Conservation (phyloP, 805 yeast species). For the Spencermartinsiella europaea region DNA sequence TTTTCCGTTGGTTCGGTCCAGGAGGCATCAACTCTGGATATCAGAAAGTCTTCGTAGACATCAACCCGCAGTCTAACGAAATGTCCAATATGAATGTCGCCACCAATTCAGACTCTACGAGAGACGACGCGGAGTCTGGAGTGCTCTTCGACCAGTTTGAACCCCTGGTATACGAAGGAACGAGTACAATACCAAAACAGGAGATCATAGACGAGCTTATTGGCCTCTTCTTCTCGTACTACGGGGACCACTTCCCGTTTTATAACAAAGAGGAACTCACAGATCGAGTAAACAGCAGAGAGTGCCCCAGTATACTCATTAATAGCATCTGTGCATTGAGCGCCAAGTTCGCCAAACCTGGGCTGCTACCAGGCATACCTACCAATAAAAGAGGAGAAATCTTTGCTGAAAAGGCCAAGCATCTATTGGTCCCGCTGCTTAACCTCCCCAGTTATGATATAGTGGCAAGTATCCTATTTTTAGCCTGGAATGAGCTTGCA, state of each 20-base stretch:
- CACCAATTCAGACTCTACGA: background rate
- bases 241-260: conserved; percentile 7
- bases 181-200: background rate
- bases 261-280: background rate
- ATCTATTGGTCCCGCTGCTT: conserved; percentile 6
- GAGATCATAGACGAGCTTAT: background rate
- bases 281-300: background rate
- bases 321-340: conserved; percentile 6
- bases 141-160: background rate
- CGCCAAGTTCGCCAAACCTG: conserved; percentile 6
- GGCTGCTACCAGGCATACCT: background rate
- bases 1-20: conserved; percentile 8
- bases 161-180: background rate
- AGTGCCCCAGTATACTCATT: conserved; percentile 3
- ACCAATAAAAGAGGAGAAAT: conserved; percentile 4
- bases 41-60: conserved; percentile 3
- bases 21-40: conserved; percentile 5
- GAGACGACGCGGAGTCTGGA: background rate
- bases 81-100: conserved; percentile 7
- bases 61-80: background rate
- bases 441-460: conserved; percentile 9
- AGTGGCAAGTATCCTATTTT: conserved; percentile 5
- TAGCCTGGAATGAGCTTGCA: conserved; percentile 10
- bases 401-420: conserved; percentile 9
- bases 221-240: conserved; percentile 3